Percentiles rank a stretch among this genome's conserved stretches.
Conservation (phyloP, 495 filamentous ascomycete species). For the Daldinia bambusicola region DNA sequence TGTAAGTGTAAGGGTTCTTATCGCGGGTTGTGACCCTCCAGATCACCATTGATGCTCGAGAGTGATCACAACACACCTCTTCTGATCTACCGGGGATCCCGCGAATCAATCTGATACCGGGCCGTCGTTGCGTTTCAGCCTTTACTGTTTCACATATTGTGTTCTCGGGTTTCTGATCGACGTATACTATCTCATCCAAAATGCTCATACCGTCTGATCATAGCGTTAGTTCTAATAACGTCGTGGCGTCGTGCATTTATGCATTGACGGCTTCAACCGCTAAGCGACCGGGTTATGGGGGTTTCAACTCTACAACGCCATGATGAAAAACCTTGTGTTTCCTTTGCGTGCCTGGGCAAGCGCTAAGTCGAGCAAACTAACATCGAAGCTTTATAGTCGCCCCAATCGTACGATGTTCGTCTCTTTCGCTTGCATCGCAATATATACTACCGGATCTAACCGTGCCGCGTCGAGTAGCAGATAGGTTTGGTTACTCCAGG, state of each 20-base stretch:
- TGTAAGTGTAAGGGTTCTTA: background rate
- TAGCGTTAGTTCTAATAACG: background rate
- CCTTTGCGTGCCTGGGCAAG: background rate
- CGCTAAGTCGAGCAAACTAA: background rate
- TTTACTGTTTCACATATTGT: slow-evolving; percentile 29
- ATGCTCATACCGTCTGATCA: background rate
- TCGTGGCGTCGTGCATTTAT: background rate
- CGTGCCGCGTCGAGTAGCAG: background rate
- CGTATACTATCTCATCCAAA: background rate
- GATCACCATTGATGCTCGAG: slow-evolving; percentile 1
- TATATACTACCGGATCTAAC: background rate
- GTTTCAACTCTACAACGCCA: background rate
- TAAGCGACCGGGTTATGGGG: background rate
- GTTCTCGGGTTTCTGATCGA: slow-evolving; percentile 25
- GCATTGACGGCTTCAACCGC: background rate
- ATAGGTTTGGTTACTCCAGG: background rate
- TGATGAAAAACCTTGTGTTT: background rate
- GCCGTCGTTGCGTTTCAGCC: slow-evolving; percentile 23
- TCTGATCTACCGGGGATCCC: slow-evolving; percentile 33
- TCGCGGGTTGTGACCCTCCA: background rate
- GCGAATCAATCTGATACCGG: slow-evolving; percentile 41
- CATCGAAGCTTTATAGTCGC: background rate
- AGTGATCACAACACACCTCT: background rate
- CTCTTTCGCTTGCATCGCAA: background rate
- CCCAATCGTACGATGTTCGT: background rate